Evolutionary conservation across 1,284 basidiomycete genomes (phyloP).

Genomic region (Macrocybe sp.): DNA sequence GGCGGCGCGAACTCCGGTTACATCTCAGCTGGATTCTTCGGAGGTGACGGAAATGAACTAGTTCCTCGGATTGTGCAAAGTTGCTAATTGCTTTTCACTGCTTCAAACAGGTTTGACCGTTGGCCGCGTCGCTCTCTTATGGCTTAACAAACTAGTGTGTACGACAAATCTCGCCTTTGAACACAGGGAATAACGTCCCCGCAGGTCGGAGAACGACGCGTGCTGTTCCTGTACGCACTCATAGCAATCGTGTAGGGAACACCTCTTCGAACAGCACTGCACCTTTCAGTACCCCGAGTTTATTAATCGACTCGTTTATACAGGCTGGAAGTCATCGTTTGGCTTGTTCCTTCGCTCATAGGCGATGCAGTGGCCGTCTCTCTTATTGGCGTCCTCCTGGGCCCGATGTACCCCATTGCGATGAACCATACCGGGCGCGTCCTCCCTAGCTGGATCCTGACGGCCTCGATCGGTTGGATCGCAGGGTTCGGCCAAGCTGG

Average conservation of each 20-base stretch:
- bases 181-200: neutral
- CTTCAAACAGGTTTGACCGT: slow-evolving; percentile 42
- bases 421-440: slow-evolving; percentile 54
- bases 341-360: slow-evolving; percentile 57
- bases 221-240: slow-evolving; percentile 46
- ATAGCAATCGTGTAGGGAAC: slow-evolving; percentile 45
- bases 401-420: slow-evolving; percentile 66
- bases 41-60: slow-evolving; percentile 22
- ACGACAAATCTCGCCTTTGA: neutral
- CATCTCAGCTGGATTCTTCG: slow-evolving; percentile 51
- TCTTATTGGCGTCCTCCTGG: slow-evolving; percentile 50
- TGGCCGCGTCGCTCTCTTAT: slow-evolving; percentile 51
- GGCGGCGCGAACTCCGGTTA: slow-evolving; percentile 48
- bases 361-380: slow-evolving; percentile 57
- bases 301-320: slow-evolving; percentile 11
- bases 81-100: neutral
- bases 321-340: slow-evolving; percentile 57
- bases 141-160: slow-evolving; percentile 50
- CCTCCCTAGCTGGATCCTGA: slow-evolving; percentile 58
- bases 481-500: slow-evolving; percentile 64
- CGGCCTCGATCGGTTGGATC: slow-evolving; percentile 65
- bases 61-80: neutral
- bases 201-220: slow-evolving; percentile 51
- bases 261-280: slow-evolving; percentile 1
- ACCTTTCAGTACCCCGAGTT: neutral